Evolutionary conservation across 2,329 filamentous ascomycete species (phyloP).

Genomic region (Fusarium nurragi): DNA sequence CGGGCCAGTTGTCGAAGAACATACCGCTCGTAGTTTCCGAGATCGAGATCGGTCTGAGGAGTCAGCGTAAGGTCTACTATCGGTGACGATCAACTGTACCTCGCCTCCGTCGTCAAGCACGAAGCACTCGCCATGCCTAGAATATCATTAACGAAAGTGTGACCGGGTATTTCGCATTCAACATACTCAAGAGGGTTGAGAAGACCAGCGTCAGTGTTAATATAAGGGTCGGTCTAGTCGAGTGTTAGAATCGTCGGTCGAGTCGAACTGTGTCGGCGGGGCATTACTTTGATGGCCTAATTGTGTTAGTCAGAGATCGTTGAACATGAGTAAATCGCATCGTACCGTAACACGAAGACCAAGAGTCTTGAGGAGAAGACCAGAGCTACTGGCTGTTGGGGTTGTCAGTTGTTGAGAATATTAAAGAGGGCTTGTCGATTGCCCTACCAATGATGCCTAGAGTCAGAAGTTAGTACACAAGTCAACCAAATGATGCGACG

Average conservation of each 20-base stretch:
- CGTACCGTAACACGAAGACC: constrained; percentile 74
- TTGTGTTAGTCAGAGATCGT: constrained; percentile 5
- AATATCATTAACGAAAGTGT: constrained; percentile 6
- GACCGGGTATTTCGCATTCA: not conserved
- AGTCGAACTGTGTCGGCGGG: not conserved
- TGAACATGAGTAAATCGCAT: not conserved
- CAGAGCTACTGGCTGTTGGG: constrained; percentile 54
- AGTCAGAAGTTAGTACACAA: constrained; percentile 15
- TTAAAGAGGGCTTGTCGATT: not conserved
- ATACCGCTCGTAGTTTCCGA: constrained; percentile 65
- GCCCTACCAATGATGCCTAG: constrained; percentile 28
- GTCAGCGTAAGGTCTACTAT: constrained; percentile 7
- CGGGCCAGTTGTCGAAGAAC: not conserved
- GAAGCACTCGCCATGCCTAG: constrained; percentile 86
- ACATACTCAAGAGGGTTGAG: constrained; percentile 48
- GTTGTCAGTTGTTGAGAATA: constrained; percentile 5
- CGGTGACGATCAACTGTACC: constrained; percentile 11
- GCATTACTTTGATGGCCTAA: constrained; percentile 38
- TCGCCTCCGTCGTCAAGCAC: constrained; percentile 75
- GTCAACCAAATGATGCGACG: not conserved
- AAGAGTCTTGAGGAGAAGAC: constrained; percentile 80
- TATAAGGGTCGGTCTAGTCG: constrained; percentile 62
- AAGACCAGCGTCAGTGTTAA: constrained; percentile 52
- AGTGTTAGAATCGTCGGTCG: not conserved
- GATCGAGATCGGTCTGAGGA: constrained; percentile 59